Evolutionary conservation across 192 early-diverging fungal species (phyloP), one percentile per base, ranked within the genome.

Genomic region (Rhizophagus clarus): DNA sequence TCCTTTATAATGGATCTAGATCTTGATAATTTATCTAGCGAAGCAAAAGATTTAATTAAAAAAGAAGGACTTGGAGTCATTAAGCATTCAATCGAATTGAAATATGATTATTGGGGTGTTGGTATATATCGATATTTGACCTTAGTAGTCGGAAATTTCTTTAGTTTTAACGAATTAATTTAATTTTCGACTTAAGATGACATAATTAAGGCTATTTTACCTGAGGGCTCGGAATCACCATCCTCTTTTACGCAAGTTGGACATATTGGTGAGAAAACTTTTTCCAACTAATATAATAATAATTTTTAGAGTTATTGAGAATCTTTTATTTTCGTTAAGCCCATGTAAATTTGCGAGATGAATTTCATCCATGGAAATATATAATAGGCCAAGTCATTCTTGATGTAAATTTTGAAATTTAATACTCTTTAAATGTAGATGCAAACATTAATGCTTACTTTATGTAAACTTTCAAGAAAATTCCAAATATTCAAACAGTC

Each of bases 351-450:
- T 82, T 99, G 66, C 92, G 97, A 61, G 94, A 96, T 31, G 91
- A 97, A 83, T 93, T 92, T 61, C 83, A 93, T 11, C 96, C 96
- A 14, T 99, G 94, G 88, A 97, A 97, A 81, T 75, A 85, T 12
- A 80, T 99, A 45, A 97, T 99, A 82, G 97, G 97, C 12, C 91
- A 99, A 87, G 92, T 99, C 3, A 92, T 99, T 49, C 84, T 99
- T 82, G 96, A 99, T 88, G 93, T 94, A 87, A 81, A 85, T 80
- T n/a, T 12, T 34, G 12, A 40, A 31, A 73, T 31, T 80, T 24
- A 17, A 20, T 66, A 4, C 37, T 68, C 28, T 37, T 42, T 9
- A 67, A 20, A 24, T 17, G 29, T 3, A 67, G 22, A n/a, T 9
- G 22, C 32, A 4, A 42, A 70, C 6, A 4, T 42, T 34, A 22